These are phyloP conservation scores for Rhododendron ovatum DNA, from an alignment of 148 eudicot species.

Conservation along the genomic window DNA sequence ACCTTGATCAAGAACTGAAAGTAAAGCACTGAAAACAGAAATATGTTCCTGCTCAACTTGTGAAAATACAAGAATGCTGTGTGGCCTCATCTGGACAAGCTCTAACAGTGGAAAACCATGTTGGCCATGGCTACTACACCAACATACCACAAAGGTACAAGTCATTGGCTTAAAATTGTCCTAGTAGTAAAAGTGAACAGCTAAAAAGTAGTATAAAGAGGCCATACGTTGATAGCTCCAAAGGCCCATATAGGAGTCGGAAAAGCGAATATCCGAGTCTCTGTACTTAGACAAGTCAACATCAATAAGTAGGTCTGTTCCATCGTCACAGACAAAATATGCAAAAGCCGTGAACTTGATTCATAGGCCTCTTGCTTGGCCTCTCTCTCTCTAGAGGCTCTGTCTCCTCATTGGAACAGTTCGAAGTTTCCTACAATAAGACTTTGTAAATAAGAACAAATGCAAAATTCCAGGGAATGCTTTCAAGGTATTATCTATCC, in stretches of 20 bases:
- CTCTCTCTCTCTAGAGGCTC: not conserved
- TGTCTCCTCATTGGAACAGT: not conserved
- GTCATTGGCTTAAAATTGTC: not conserved
- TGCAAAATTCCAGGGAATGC: not conserved
- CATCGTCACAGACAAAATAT: not conserved
- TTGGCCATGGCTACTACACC: not conserved
- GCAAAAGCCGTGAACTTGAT: not conserved
- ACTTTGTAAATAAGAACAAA: not conserved
- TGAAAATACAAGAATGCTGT: slow-evolving; percentile 3
- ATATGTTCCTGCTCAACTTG: not conserved
- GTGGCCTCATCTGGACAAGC: not conserved
- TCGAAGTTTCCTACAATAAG: not conserved
- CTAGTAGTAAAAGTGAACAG: not conserved
- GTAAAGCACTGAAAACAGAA: not conserved
- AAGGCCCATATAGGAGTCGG: not conserved
- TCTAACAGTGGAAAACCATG: not conserved
- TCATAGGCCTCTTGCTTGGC: not conserved
- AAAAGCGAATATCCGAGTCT: not conserved
- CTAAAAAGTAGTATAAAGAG: not conserved
- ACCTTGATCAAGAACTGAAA: not conserved
- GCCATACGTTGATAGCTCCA: not conserved
- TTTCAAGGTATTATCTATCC: not conserved
- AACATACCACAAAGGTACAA: not conserved
- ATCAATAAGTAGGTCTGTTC: not conserved
- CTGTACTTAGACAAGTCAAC: not conserved